Percentiles rank a stretch among this genome's conserved stretches.
These are phyloP conservation scores for Stemphylium lycopersici DNA, from an alignment of 2,329 filamentous ascomycete species.

Conservation along the genomic window DNA sequence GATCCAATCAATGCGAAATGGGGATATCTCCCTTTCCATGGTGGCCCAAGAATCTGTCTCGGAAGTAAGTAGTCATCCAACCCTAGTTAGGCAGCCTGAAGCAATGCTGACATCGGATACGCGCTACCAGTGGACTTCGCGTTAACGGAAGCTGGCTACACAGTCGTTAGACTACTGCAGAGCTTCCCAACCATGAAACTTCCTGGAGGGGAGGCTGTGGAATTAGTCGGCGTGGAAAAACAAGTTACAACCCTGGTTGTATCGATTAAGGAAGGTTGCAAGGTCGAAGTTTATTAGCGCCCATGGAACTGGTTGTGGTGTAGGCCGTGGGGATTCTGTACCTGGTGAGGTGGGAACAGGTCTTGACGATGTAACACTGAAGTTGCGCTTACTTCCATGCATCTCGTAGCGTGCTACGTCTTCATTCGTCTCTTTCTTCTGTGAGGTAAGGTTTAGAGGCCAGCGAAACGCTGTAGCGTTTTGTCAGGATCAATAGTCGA, in stretches of 20 bases:
- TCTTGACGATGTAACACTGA: too few species aligned
- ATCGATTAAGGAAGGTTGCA: slow-evolving; percentile 32
- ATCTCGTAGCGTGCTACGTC: too few species aligned
- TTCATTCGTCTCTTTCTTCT: too few species aligned
- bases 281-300: slow-evolving; percentile 7
- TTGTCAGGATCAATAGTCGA: too few species aligned
- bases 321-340: too few species aligned
- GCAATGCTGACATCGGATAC: too few species aligned
- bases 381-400: too few species aligned
- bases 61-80: slow-evolving; percentile 18
- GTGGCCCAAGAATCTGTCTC: slow-evolving; percentile 26
- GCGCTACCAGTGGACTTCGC: slow-evolving; percentile 24
- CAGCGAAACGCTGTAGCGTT: too few species aligned
- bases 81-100: too few species aligned
- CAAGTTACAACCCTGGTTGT: slow-evolving; percentile 28
- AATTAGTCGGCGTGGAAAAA: slow-evolving; percentile 26
- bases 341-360: too few species aligned
- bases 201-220: slow-evolving; percentile 18
- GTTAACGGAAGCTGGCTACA: slow-evolving; percentile 27
- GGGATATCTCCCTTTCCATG: slow-evolving; percentile 32
- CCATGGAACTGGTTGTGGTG: too few species aligned
- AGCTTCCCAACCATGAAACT: slow-evolving; percentile 25
- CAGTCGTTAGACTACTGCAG: slow-evolving; percentile 23
- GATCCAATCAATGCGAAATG: slow-evolving; percentile 24
- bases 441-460: too few species aligned